These are phyloP conservation scores for Rhododendron simsii DNA, from an alignment of 148 eudicot genomes.

Conservation along the genomic window DNA sequence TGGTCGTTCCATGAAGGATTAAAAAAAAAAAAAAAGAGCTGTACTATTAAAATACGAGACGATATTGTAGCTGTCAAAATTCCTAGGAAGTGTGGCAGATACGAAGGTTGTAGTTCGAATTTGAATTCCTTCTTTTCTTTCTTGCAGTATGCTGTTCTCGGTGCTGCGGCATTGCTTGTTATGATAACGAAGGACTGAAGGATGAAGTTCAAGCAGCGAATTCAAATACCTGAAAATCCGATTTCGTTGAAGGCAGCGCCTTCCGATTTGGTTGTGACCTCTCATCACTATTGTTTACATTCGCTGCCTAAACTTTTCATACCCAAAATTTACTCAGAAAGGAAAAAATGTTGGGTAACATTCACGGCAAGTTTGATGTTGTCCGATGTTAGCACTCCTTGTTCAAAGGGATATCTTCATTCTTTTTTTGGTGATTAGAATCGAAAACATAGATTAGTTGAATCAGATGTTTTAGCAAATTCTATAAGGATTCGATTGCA, in stretches of 20 bases:
- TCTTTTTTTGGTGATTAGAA: background rate
- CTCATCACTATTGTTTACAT: background rate
- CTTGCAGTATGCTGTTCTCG: slow-evolving; percentile 56
- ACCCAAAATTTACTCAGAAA: background rate
- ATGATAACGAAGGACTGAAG: slow-evolving; percentile 51
- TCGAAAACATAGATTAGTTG: background rate
- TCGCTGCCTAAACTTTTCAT: background rate
- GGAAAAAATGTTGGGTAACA: background rate
- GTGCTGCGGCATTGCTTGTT: slow-evolving; percentile 52
- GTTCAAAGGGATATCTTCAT: background rate
- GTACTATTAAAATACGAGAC: no score
- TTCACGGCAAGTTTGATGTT: background rate
- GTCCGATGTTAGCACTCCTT: background rate
- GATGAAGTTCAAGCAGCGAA: background rate
- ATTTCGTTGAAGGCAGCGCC: background rate
- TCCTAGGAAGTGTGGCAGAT: background rate
- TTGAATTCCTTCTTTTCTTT: background rate
- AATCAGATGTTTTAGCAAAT: background rate
- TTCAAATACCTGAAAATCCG: background rate
- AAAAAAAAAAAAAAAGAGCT: background rate
- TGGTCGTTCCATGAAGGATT: background rate
- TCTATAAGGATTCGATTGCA: background rate
- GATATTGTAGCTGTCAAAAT: background rate
- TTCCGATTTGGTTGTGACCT: background rate
- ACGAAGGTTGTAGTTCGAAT: background rate